Base-by-base conservation (phyloP, 345 rosid genomes). In the Nephelium lappaceum region DNA sequence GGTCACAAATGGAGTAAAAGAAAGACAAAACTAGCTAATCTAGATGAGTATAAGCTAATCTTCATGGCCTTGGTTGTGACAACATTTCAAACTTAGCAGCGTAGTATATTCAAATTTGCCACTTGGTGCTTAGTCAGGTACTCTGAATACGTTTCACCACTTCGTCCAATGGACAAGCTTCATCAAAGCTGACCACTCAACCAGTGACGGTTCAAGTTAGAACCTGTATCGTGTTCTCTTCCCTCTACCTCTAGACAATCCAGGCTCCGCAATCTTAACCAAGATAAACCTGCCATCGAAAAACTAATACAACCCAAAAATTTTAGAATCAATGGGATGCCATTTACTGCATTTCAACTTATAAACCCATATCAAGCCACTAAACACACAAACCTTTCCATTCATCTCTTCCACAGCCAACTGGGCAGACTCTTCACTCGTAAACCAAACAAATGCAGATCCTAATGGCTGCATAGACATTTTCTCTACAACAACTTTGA, bases 231-330 rank as follows among this genome's bases (percentile, higher is more conserved):
- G 82, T 27, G 72, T 77, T 72, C 45, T 31, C 39, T 73, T 75
- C 39, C 71, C 49, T 31, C 23, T 18, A 39, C 39, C 64, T 70
- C 42, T 81, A 65, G 84, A 85, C 78, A 79, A 72, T 12, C 86
- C 86, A 55, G 88, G 87, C 69, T 77, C 77, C 12, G 92, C 89
- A 79, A 81, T 64, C 71, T 87, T 85, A 76, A 86, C 93, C 21
- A 79, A 84, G 69, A 88, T 67, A 80, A 90, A 88, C 89, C 87
- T 85, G 86, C 93, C 89, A 71, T 86, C 82, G 53, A 88, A 88
- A 73, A 90, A 88, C 88, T 86, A 78, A 80, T 18, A 74, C 67
- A 74, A 4, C 21, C 21, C 55, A 9, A 31, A 23, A 7, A 51
- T 72, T 71, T 64, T 55, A 38, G 23, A 61, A 66, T 69, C 74